These are phyloP conservation scores for Chytriomyces sp. DNA, from an alignment of 192 early-diverging fungal species.

Conservation along the genomic window DNA sequence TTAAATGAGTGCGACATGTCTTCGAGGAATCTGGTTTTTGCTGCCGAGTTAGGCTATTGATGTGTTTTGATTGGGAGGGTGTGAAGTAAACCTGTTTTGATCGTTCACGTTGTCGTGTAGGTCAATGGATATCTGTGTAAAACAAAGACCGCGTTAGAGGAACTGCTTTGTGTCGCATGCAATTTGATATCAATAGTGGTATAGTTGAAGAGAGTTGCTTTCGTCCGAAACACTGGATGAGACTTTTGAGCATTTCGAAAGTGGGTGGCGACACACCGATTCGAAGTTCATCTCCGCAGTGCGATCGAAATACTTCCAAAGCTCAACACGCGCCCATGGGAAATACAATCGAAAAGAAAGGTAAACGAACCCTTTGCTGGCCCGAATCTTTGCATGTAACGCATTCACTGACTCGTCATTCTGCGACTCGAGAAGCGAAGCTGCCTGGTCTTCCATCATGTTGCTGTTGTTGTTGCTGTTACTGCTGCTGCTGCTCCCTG, in stretches of 20 bases:
- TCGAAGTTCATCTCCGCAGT: too few species aligned
- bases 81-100: conserved; percentile 16
- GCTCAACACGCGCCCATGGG: too few species aligned
- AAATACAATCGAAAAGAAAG: background rate
- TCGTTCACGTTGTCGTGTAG: conserved; percentile 35
- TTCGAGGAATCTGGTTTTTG: conserved; percentile 23
- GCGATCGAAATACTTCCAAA: background rate
- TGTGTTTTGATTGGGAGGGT: background rate
- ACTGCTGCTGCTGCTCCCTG: conserved; percentile 9
- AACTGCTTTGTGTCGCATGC: too few species aligned
- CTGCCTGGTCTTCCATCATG: conserved; percentile 21
- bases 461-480: background rate
- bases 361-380: conserved; percentile 27
- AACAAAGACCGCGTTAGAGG: background rate
- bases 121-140: conserved; percentile 35
- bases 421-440: conserved; percentile 32
- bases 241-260: background rate
- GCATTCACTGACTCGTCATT: conserved; percentile 31
- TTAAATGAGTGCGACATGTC: conserved; percentile 34
- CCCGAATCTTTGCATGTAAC: conserved; percentile 33
- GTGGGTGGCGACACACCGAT: too few species aligned
- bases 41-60: background rate
- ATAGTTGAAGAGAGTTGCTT: background rate
- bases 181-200: background rate
- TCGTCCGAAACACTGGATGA: background rate